A percentile compares a stretch with the other conserved stretches of the same genome.
phyloP scores from a whole-genome alignment of 1,284 basidiomycete genomes.

The Ustilago lituana region DNA sequence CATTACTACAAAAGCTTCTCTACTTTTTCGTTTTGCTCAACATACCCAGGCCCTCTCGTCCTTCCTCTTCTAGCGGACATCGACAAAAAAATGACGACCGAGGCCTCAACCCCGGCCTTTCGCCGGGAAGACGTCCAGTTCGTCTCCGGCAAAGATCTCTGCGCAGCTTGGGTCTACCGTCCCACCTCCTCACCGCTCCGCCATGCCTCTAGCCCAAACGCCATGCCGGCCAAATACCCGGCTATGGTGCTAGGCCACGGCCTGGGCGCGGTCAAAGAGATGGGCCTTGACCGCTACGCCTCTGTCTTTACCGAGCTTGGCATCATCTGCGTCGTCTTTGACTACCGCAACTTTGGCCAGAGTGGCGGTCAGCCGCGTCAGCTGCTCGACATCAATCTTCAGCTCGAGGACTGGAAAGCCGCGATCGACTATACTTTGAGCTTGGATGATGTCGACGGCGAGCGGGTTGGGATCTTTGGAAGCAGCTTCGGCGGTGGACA shows the following conservation, averaged over 20 bases:
- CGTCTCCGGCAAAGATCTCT: conserved; percentile 24
- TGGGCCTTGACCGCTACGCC: conserved; percentile 49
- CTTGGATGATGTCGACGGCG: conserved; percentile 41
- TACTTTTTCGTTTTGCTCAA: too few relatives aligned
- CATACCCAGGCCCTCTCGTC: too few relatives aligned
- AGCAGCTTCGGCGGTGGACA: conserved; percentile 60
- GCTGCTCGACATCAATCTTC: conserved; percentile 43
- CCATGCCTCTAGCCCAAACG: neutral
- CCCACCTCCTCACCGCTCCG: conserved; percentile 12
- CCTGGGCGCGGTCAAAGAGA: conserved; percentile 49
- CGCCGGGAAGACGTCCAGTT: conserved; percentile 40
- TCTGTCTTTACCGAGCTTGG: conserved; percentile 41
- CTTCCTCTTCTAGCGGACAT: too few relatives aligned
- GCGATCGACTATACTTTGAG: conserved; percentile 34
- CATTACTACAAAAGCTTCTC: too few relatives aligned
- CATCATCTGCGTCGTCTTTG: conserved; percentile 52
- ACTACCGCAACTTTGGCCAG: conserved; percentile 53
- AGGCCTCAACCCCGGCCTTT: conserved; percentile 14
- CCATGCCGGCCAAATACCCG: conserved; percentile 8
- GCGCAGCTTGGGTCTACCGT: conserved; percentile 49
- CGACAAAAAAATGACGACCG: conserved; percentile 26
- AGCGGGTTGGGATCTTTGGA: conserved; percentile 54
- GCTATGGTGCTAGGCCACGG: conserved; percentile 54
- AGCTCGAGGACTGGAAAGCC: conserved; percentile 53
- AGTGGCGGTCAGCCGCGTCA: conserved; percentile 46